A percentile compares a stretch with the other conserved stretches of the same genome.
phyloP scores from a whole-genome alignment of 495 filamentous ascomycete species.

The Clavariopsis aquatica region DNA sequence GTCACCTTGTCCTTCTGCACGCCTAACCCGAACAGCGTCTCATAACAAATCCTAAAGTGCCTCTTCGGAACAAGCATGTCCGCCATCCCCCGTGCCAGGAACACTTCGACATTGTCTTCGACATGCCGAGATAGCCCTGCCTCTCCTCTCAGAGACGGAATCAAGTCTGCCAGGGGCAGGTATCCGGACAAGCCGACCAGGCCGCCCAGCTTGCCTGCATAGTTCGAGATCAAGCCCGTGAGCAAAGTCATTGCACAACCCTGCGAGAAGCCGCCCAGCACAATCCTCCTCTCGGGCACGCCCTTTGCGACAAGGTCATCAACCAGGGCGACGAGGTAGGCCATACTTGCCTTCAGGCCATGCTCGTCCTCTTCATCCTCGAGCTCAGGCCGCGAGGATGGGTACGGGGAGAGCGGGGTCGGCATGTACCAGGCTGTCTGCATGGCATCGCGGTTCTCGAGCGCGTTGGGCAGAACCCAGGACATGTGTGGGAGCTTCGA shows the following conservation, averaged over 20 bases:
- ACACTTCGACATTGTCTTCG: conserved; percentile 39
- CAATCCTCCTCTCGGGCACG: conserved; percentile 44
- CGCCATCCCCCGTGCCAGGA: conserved; percentile 41
- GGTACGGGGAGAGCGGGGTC: conserved; percentile 44
- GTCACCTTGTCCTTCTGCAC: conserved; percentile 34
- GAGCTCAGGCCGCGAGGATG: conserved; percentile 38
- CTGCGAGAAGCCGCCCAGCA: conserved; percentile 51
- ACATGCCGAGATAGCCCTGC: conserved; percentile 35
- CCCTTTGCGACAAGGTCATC: conserved; percentile 45
- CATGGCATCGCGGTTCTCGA: conserved; percentile 46
- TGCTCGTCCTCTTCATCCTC: conserved; percentile 45
- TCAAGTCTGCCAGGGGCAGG: conserved; percentile 41
- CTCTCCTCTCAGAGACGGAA: conserved; percentile 37
- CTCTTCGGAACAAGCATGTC: conserved; percentile 43
- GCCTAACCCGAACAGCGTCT: conserved; percentile 39
- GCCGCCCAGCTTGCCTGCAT: conserved; percentile 44
- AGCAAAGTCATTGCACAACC: conserved; percentile 48
- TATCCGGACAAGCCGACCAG: conserved; percentile 49
- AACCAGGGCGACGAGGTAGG: conserved; percentile 47
- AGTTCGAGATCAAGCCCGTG: conserved; percentile 43
- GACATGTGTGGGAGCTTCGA: conserved; percentile 46
- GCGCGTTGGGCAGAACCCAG: conserved; percentile 51
- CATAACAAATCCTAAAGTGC: conserved; percentile 35
- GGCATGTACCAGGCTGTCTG: conserved; percentile 49
- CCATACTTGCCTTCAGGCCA: conserved; percentile 44